A percentile compares a stretch with the other conserved stretches of the same genome.
phyloP scores from a whole-genome alignment of 805 yeast species.

The Trichomonascus vanleenenianus region DNA sequence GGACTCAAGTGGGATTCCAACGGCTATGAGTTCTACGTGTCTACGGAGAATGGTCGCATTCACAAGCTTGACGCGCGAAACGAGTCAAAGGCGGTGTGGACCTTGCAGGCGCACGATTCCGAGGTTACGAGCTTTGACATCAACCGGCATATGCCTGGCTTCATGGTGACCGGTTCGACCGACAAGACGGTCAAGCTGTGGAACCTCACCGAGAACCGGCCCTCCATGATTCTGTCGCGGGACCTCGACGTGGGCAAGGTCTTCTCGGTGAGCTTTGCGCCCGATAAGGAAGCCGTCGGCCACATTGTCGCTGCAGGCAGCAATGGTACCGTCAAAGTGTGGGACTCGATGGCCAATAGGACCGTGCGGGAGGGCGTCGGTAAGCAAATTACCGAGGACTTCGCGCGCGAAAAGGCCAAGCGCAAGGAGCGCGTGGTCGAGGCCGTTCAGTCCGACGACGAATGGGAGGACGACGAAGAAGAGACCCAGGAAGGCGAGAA shows the following conservation, averaged over 20 bases:
- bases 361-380: slow-evolving; percentile 67
- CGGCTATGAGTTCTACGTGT: slow-evolving; percentile 57
- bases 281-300: slow-evolving; percentile 82
- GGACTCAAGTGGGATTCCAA: slow-evolving; percentile 63
- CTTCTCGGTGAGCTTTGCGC: slow-evolving; percentile 71
- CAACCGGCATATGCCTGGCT: slow-evolving; percentile 58
- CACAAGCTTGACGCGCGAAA: slow-evolving; percentile 81
- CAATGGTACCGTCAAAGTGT: slow-evolving; percentile 72
- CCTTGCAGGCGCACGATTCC: slow-evolving; percentile 93
- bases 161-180: slow-evolving; percentile 80
- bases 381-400: slow-evolving; percentile 17
- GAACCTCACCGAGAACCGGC: slow-evolving; percentile 58
- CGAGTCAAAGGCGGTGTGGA: slow-evolving; percentile 72
- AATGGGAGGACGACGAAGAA: slow-evolving; percentile 2
- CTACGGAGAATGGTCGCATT: slow-evolving; percentile 86
- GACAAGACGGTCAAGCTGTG: slow-evolving; percentile 83
- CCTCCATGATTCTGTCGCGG: slow-evolving; percentile 83
- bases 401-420: slow-evolving; percentile 1
- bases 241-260: slow-evolving; percentile 95
- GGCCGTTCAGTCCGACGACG: slow-evolving; percentile 7
- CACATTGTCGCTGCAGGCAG: slow-evolving; percentile 83
- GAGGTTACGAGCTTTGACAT: slow-evolving; percentile 79
- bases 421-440: slow-evolving; percentile 8
- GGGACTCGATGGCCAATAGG: slow-evolving; percentile 84
- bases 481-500: slow-evolving; percentile 2